Base-by-base conservation (phyloP, 257 asterid genomes). In the Echium plantagineum region DNA sequence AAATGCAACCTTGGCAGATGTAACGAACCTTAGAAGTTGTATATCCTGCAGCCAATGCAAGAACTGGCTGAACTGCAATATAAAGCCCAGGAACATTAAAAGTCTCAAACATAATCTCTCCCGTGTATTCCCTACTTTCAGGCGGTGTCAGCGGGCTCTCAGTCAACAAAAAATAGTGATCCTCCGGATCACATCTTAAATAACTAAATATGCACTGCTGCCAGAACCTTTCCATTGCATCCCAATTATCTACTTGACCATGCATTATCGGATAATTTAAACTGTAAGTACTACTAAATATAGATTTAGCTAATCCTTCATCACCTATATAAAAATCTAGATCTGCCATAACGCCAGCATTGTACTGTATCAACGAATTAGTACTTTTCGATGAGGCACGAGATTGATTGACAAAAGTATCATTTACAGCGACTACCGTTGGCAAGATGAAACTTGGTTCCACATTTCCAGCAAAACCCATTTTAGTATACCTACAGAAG, bases 321-420 rank as follows among this genome's bases (percentile, higher is more conserved):
- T 91, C 95, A 21, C 98, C 98, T 47, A 88, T 76, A 70, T 59
- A 85, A 71, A 88, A 91, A 72, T 91, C 98, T 59, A 91, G 79
- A 88, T 91, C 98, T 24, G 98, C 98, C 94, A 85, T 80, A 61
- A 91, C 90, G 21, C 98, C 98, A n/a, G 96, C 95, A 62, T 80
- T 85, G 56, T 84, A 85, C 78, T 91, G 98, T 54, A 85, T 75
- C 78, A 84, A 48, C 94, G 86, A 84, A 72, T 78, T 87, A 70
- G 79, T 82, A 71, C 80, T 78, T 84, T 85, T 88, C 32, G 78
- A 64, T 3, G 95, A 72, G 30, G 71, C 66, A 17, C 94, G 81
- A 6, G 84, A 78, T 67, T 83, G 98, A 73, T 78, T 85, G 64
- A 85, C 75, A 72, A 87, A 82, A 1, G 96, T 80, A 22, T 88